Conservation (phyloP, 495 filamentous ascomycete species). For the Geoglossum glabrum region DNA sequence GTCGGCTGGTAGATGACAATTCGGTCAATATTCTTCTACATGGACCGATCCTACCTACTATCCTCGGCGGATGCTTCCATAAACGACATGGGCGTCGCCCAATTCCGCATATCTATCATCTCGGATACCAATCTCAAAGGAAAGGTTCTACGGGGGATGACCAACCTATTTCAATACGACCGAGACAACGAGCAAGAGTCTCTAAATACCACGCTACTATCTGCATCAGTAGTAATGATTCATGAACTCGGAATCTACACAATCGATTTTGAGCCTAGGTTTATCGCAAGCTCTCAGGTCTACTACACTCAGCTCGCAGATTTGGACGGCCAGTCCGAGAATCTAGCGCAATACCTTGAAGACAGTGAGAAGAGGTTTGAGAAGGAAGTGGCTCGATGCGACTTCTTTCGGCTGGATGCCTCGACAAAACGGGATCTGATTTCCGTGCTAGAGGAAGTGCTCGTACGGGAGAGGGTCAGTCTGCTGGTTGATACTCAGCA, state of each 20-base stretch:
- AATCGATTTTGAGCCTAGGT: conserved; percentile 53
- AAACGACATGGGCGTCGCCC: conserved; percentile 33
- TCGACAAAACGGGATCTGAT: conserved; percentile 62
- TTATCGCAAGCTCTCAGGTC: conserved; percentile 40
- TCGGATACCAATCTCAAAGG: conserved; percentile 29
- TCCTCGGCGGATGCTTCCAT: conserved; percentile 35
- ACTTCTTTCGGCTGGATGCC: conserved; percentile 56
- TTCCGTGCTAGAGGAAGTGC: conserved; percentile 40
- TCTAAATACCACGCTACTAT: conserved; percentile 36
- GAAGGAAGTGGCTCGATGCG: conserved; percentile 51
- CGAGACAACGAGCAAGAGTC: conserved; percentile 22
- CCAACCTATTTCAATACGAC: conserved; percentile 53
- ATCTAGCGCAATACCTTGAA: conserved; percentile 50
- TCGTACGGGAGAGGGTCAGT: conserved; percentile 39
- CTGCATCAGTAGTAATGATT: conserved; percentile 57
- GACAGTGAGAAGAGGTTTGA: conserved; percentile 44
- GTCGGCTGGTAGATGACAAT: conserved; percentile 37
- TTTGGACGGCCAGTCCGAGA: conserved; percentile 29
- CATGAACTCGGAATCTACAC: conserved; percentile 62
- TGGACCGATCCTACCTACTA: conserved; percentile 77
- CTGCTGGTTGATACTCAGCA: conserved; percentile 40
- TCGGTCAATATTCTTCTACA: conserved; percentile 72
- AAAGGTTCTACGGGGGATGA: conserved; percentile 49
- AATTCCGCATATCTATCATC: conserved; percentile 36
- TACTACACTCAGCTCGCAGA: conserved; percentile 49